phyloP scores from a whole-genome alignment of 495 filamentous ascomycete genomes.

The Immersiella caudata region DNA sequence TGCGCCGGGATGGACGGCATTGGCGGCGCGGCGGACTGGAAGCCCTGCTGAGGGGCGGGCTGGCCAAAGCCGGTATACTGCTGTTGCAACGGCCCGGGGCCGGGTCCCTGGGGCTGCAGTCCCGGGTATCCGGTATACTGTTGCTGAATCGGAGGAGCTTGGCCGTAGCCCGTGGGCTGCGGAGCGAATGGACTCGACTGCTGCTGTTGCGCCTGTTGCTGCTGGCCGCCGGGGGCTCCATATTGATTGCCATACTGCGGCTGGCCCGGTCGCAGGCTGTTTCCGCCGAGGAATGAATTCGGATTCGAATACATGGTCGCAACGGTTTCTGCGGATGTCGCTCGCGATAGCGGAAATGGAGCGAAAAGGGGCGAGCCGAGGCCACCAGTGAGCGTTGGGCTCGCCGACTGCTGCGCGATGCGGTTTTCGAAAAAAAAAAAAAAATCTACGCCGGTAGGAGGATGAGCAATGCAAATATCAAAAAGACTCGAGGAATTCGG shows the following conservation, averaged over 20 bases:
- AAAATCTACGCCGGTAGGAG: neutral
- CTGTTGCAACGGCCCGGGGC: conserved; percentile 56
- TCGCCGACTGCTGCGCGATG: neutral
- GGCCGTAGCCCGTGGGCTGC: conserved; percentile 61
- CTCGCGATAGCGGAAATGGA: conserved; percentile 4
- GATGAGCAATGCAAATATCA: neutral
- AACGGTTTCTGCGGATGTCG: conserved; percentile 7
- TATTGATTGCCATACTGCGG: conserved; percentile 62
- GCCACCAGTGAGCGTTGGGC: neutral
- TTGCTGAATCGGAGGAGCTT: conserved; percentile 64
- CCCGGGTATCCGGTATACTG: conserved; percentile 61
- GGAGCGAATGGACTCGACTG: conserved; percentile 63
- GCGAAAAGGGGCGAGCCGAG: conserved; percentile 17
- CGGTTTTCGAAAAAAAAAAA: neutral
- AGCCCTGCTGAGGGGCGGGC: conserved; percentile 46
- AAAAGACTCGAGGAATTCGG: neutral
- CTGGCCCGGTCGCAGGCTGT: conserved; percentile 70
- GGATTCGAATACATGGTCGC: conserved; percentile 82
- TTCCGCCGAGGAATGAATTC: conserved; percentile 80
- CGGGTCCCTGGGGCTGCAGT: conserved; percentile 49
- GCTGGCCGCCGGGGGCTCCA: conserved; percentile 45
- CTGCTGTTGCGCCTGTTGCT: conserved; percentile 60
- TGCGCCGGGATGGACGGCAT: conserved; percentile 60
- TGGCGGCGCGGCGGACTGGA: conserved; percentile 54
- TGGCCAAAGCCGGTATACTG: conserved; percentile 61